phyloP scores from a whole-genome alignment of 108 stramenopile genomes.

The Skeletonema costatum region DNA sequence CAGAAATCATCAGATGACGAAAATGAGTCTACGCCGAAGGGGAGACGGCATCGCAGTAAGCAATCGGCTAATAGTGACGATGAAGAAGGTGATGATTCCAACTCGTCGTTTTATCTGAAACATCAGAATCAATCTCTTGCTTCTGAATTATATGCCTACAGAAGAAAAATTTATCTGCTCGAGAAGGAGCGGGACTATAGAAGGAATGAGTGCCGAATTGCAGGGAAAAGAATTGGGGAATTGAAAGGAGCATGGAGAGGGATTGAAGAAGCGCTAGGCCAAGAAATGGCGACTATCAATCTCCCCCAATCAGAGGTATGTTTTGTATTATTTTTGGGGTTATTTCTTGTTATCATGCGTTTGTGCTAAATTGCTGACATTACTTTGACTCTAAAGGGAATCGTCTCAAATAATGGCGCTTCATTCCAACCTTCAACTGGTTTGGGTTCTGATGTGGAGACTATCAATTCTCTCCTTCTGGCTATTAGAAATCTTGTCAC shows the following conservation, averaged over 20 bases:
- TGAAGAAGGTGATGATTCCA: conserved; percentile 59
- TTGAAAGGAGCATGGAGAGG: conserved; percentile 39
- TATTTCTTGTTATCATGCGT: conserved; percentile 4
- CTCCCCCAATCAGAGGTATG: conserved; percentile 9
- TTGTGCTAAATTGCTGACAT: background rate
- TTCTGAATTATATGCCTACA: conserved; percentile 64
- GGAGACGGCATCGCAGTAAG: conserved; percentile 18
- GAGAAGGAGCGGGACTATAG: conserved; percentile 72
- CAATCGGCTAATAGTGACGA: conserved; percentile 47
- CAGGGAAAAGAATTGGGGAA: conserved; percentile 34
- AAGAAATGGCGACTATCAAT: conserved; percentile 15
- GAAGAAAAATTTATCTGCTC: conserved; percentile 56
- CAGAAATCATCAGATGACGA: conserved; percentile 1
- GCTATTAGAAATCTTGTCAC: conserved; percentile 30
- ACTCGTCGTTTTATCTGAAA: conserved; percentile 65
- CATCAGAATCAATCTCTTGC: conserved; percentile 82
- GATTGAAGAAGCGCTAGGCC: conserved; percentile 34
- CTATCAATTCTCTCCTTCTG: conserved; percentile 22
- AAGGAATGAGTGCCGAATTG: conserved; percentile 60
- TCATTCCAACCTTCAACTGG: conserved; percentile 24
- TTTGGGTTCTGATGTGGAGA: conserved; percentile 45
- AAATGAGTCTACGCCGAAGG: conserved; percentile 25
- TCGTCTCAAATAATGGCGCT: background rate
- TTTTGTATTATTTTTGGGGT: background rate
- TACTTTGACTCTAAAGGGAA: background rate